These are phyloP conservation scores for Erigeron philadelphicus DNA, from an alignment of 140 eudicot species.

Conservation along the genomic window DNA sequence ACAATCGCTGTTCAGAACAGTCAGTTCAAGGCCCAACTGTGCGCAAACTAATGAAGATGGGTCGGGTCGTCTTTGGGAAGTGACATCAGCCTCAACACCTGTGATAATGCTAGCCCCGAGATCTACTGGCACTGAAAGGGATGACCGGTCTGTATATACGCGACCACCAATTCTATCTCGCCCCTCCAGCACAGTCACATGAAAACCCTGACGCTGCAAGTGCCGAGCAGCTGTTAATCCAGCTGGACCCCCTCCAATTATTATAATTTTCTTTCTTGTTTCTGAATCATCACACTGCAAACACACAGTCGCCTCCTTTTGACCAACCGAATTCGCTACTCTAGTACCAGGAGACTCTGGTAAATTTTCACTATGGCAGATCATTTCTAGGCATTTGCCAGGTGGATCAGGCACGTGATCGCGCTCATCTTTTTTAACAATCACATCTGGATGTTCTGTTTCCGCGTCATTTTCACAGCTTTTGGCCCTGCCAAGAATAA, in stretches of 20 bases:
- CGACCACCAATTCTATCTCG: slow-evolving; percentile 97
- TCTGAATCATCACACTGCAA: slow-evolving; percentile 37
- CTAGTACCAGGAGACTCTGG: slow-evolving; percentile 18
- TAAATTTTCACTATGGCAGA: slow-evolving; percentile 19
- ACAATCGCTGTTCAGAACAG: slow-evolving; percentile 89
- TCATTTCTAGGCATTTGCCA: slow-evolving; percentile 28
- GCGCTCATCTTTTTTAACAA: slow-evolving; percentile 8
- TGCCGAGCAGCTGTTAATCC: slow-evolving; percentile 97
- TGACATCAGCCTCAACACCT: slow-evolving; percentile 98
- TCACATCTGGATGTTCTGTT: slow-evolving; percentile 20
- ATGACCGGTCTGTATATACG: slow-evolving; percentile 78
- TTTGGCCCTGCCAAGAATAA: slow-evolving; percentile 53
- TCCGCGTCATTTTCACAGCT: slow-evolving; percentile 24
- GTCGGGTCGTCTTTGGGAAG: slow-evolving; percentile 82
- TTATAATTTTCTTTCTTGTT: slow-evolving; percentile 49
- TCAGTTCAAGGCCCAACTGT: slow-evolving; percentile 90
- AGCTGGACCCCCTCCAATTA: slow-evolving; percentile 97
- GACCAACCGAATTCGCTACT: slow-evolving; percentile 28
- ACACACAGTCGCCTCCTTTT: slow-evolving; percentile 22
- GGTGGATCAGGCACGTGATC: slow-evolving; percentile 19
- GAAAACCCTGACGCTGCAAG: slow-evolving; percentile 83
- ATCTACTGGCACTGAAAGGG: slow-evolving; percentile 96
- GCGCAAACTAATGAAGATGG: slow-evolving; percentile 94
- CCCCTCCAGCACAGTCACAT: slow-evolving; percentile 80
- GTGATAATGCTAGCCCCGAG: slow-evolving; percentile 99